Base-by-base conservation (phyloP, 2,329 filamentous ascomycete genomes). In the Dactylella cylindrospora region DNA sequence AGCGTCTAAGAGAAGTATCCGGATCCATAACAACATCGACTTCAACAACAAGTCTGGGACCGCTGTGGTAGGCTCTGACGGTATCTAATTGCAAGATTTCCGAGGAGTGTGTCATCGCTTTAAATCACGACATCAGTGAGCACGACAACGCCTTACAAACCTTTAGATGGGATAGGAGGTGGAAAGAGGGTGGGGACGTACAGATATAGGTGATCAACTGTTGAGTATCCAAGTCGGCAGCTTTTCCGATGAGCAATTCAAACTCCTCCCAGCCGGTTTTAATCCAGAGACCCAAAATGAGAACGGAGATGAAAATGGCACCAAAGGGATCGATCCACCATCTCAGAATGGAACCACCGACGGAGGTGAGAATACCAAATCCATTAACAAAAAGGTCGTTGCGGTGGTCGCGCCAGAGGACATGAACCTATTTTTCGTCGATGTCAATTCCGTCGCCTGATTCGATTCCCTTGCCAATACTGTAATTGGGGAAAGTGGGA, bases 341-440 rank as follows among this genome's bases (percentile, higher is more conserved):
- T 60, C 78, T 77, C 17, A 97, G 77, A 76, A 95, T 94, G 66
- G 84, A 83, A 26, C 93, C 93, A 51, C 89, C 88, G n/a, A 96
- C 84, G 2, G 87, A 91, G 1, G 90, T 96, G 50, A 96, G 74
- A 66, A 97, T 84, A 81, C 86, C 90, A 68, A 95, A 89, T 49
- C 89, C 89, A 72, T 97, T 98, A 79, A 98, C 89, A 69, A 95
- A 79, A n/a, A 98, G 78, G 71, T 98, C 93, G 71, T 98, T 98
- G 64, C 93, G 85, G 75, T 98, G 93, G 54, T 86, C 68, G 15
- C 65, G 64, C 68, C 68, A 69, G 25, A 69, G 65, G 33, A 69
- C 66, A 12, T 61, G 49, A 8, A 69, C 67, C 40, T 68, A 65
- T 12, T 62, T 8, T 9, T 23, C n/a, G 13, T 17, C n/a, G 15